A percentile compares a stretch with the other conserved stretches of the same genome.
Evolutionary conservation across 768 basidiomycete genomes (phyloP).

Genomic region (Coprinopsis marcescibilis): DNA sequence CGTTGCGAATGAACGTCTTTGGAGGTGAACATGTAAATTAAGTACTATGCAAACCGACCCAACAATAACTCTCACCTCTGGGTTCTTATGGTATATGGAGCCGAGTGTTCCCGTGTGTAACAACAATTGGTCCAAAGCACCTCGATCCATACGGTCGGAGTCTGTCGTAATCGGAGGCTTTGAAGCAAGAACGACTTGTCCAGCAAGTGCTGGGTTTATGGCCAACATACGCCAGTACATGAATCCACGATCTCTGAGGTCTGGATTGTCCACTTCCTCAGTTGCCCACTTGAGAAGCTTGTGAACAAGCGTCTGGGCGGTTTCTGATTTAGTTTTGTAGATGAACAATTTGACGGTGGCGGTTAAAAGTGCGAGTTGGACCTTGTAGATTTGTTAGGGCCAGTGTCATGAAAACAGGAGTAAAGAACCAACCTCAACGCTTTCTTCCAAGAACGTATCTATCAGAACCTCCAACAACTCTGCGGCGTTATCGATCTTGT

Average conservation of each 20-base stretch:
- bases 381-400: constrained; percentile 41
- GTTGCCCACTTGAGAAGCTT: constrained; percentile 97
- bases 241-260: constrained; percentile 93
- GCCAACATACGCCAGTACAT: constrained; percentile 99
- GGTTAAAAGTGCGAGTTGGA: constrained; percentile 91
- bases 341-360: constrained; percentile 96
- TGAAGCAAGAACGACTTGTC: constrained; percentile 85
- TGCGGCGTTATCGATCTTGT: constrained; percentile 93
- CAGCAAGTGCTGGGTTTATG: constrained; percentile 82
- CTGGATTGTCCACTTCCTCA: constrained; percentile 97
- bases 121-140: constrained; percentile 89
- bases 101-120: constrained; percentile 91
- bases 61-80: constrained; percentile 53
- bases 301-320: constrained; percentile 83
- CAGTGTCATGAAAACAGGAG: background rate
- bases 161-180: constrained; percentile 98
- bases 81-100: constrained; percentile 97
- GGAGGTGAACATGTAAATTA: constrained; percentile 5
- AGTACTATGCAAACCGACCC: background rate
- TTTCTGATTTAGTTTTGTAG: constrained; percentile 77
- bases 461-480: constrained; percentile 90
- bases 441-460: constrained; percentile 87
- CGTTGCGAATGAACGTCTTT: constrained; percentile 93
- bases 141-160: constrained; percentile 95
- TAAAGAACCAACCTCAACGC: constrained; percentile 68